Conservation (phyloP, 768 basidiomycete genomes). For the Suillus paluster region DNA sequence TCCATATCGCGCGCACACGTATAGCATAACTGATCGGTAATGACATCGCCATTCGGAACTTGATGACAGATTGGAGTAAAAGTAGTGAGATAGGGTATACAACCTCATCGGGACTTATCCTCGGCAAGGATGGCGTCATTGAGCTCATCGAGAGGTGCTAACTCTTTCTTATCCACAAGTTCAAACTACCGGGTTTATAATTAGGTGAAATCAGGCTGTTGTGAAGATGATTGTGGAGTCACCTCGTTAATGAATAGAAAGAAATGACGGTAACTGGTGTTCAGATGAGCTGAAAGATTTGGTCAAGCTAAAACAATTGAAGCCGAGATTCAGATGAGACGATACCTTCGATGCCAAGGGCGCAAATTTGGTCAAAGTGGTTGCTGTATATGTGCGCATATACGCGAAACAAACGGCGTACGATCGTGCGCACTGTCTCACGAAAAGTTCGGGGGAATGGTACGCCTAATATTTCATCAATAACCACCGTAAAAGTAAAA, state of each 20-base stretch:
- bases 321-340: background rate
- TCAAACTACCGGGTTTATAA: slow-evolving; percentile 63
- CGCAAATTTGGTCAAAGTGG: slow-evolving; percentile 99
- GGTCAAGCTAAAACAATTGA: slow-evolving; percentile 3
- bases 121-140: slow-evolving; percentile 86
- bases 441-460: slow-evolving; percentile 91
- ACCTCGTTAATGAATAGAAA: slow-evolving; percentile 97
- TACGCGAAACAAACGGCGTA: slow-evolving; percentile 91
- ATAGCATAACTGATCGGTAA: slow-evolving; percentile 2
- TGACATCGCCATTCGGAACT: background rate
- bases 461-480: slow-evolving; percentile 58
- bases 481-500: slow-evolving; percentile 10
- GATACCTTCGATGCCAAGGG: slow-evolving; percentile 94
- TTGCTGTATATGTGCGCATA: slow-evolving; percentile 99
- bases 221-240: slow-evolving; percentile 21
- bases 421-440: slow-evolving; percentile 89
- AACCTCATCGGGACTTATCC: slow-evolving; percentile 43
- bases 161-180: slow-evolving; percentile 94
- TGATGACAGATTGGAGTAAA: background rate
- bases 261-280: slow-evolving; percentile 98
- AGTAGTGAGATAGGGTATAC: slow-evolving; percentile 1
- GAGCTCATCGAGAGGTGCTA: slow-evolving; percentile 92
- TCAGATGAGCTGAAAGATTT: slow-evolving; percentile 78
- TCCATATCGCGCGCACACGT: slow-evolving; percentile 1
- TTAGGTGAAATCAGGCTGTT: slow-evolving; percentile 12